Evolutionary conservation across 2,329 filamentous ascomycete genomes (phyloP).

Genomic region (Torrubiellomyces zombiae): DNA sequence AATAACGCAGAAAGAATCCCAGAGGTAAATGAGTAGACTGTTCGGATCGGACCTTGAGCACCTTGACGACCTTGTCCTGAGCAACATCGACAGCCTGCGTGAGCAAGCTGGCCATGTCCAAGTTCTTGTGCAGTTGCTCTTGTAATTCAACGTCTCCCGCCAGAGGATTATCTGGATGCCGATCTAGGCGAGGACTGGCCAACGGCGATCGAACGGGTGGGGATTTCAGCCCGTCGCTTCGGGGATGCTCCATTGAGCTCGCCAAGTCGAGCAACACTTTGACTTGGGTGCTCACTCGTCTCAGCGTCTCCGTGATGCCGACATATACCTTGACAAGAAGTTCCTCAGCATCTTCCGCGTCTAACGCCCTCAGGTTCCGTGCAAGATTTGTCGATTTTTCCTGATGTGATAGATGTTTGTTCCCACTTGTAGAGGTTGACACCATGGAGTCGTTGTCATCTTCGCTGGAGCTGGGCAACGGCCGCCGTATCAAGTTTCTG

Average conservation of each 20-base stretch:
- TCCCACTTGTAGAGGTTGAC: slow-evolving; percentile 63
- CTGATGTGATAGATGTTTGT: slow-evolving; percentile 55
- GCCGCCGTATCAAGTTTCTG: slow-evolving; percentile 64
- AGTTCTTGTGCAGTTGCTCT: slow-evolving; percentile 58
- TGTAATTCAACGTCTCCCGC: slow-evolving; percentile 33
- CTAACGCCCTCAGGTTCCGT: slow-evolving; percentile 70
- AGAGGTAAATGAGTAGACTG: slow-evolving; percentile 53
- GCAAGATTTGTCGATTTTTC: slow-evolving; percentile 83
- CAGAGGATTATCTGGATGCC: slow-evolving; percentile 9
- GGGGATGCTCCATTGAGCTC: slow-evolving; percentile 44
- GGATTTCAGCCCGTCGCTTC: slow-evolving; percentile 25
- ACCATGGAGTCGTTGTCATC: slow-evolving; percentile 86
- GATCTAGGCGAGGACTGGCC: slow-evolving; percentile 29
- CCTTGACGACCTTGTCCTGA: slow-evolving; percentile 59
- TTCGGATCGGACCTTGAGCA: slow-evolving; percentile 61
- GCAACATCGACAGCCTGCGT: slow-evolving; percentile 68
- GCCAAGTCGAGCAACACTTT: slow-evolving; percentile 93
- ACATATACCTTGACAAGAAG: slow-evolving; percentile 74
- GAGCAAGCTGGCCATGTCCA: slow-evolving; percentile 63
- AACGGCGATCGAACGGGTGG: slow-evolving; percentile 34
- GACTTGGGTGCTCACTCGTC: slow-evolving; percentile 74
- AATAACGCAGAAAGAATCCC: slow-evolving; percentile 61
- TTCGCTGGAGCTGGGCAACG: slow-evolving; percentile 82
- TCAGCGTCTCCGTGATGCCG: slow-evolving; percentile 69
- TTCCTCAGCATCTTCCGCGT: slow-evolving; percentile 68